phyloP scores from a whole-genome alignment of 441 rosid species.

The Pelargonium exstipulatum region DNA sequence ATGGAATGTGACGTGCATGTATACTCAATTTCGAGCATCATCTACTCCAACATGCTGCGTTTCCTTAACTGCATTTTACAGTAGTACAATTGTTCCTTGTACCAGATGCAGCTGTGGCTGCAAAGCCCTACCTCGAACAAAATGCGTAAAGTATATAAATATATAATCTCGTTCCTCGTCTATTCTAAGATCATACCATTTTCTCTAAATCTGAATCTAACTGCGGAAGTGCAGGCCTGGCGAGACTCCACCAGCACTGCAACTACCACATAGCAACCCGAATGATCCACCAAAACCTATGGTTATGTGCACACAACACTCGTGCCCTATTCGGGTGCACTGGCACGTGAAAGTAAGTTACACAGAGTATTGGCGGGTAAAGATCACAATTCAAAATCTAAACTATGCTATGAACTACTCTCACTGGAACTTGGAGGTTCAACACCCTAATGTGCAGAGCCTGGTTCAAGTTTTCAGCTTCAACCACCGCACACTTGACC shows the following conservation, averaged over 20 bases:
- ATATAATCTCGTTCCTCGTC: too few relatives aligned
- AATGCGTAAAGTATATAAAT: neutral
- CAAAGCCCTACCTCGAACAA: constrained; percentile 53
- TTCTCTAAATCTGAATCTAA: too few relatives aligned
- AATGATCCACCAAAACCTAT: neutral
- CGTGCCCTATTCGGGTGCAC: constrained; percentile 88
- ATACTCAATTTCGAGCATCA: constrained; percentile 58
- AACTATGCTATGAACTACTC: constrained; percentile 82
- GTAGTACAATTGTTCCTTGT: constrained; percentile 52
- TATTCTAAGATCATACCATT: too few relatives aligned
- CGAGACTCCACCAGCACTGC: neutral
- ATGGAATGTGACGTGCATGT: constrained; percentile 76
- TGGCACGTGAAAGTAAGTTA: constrained; percentile 92
- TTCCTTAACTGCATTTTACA: constrained; percentile 64
- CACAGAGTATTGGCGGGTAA: constrained; percentile 78
- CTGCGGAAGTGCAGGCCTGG: neutral
- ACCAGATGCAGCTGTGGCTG: constrained; percentile 68
- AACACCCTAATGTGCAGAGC: constrained; percentile 85
- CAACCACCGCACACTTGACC: constrained; percentile 70
- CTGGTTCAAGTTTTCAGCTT: constrained; percentile 88
- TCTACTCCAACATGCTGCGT: constrained; percentile 65
- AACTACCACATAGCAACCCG: constrained; percentile 45
- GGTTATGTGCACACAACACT: constrained; percentile 62
- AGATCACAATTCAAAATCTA: constrained; percentile 78
- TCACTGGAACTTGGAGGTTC: constrained; percentile 80